Evolutionary conservation across 345 rosid genomes (phyloP), one percentile per base, ranked within the genome.

Genomic region (Brassica rapa): DNA sequence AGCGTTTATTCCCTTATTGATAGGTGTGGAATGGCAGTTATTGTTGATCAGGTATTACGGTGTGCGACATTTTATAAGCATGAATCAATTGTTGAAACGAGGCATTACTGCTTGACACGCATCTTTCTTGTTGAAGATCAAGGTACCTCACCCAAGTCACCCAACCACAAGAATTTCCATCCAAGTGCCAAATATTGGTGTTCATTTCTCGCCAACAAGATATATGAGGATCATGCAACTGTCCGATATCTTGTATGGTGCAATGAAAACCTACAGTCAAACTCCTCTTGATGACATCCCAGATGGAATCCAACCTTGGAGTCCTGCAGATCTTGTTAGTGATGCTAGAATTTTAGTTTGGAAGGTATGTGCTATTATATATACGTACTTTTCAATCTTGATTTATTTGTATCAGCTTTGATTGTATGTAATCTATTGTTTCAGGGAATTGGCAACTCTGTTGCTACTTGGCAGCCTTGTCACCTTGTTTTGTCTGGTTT

Each of bases 391-490:
- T 68, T 55, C 64, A 59, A 76, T 51, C 76, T 68, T 81, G 53
- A 72, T 55, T 72, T 41, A 74, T 71, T 30, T 80, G 65, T 67
- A 80, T 81, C 24, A 49, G 62, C 62, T 65, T 66, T 56, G 14
- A 55, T 43, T 64, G 37, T 15, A 16, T 60, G 61, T 27, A 75
- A 59, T 66, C 19, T 59, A 64, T 67, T 82, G 77, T 55, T 82
- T 80, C 77, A 95, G 99, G 99, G 99, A 66, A 91, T 95, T 84
- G 99, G 97, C 46, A 89, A 95, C 82, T 89, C 96, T 27, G 85
- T 93, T 81, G 94, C 99, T 74, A 84, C 89, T 30, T 95, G 99
- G 99, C 97, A 95, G 77, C 86, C 90, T 41, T 93, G 98, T 86
- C 92, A 84, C 87, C 88, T 95, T 77, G 88, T 86, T 46, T 82